Base-by-base conservation (phyloP, 1,284 basidiomycete genomes). In the Irpex rosettiformis region DNA sequence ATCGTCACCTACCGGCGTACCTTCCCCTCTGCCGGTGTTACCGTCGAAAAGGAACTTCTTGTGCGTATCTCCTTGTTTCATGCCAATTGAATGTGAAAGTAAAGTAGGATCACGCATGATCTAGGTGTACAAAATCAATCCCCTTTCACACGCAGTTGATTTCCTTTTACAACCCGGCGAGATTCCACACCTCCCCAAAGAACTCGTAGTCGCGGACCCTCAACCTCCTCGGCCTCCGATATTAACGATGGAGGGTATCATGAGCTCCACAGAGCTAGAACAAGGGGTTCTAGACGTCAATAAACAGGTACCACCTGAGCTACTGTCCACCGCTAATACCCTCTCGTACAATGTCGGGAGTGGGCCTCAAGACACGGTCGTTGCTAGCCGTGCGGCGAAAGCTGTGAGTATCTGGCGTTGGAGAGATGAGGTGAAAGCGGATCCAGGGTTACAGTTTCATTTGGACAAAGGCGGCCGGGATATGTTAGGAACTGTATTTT, bases 11-110 rank as follows among this genome's bases (percentile, higher is more conserved):
- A 83, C 66, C 75, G 71, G 58, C 76, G 82, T 16, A 69, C 71
- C 13, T 84, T 85, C 62, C 57, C 73, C 0, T 64, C 60, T 1
- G 53, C 74, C 4, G 69, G 72, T 51, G 49, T 77, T 3, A 62
- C 70, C 0, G 70, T 85, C 10, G 80, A 83, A 67, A 85, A 84
- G 62, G 84, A 86, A 60, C 70, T 76, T 22, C 69, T 85, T 40
- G 83, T 84, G 63, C 55, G 77, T 64, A n/a, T 7, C 40, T 7
- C 28, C 10, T 27, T 16, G 27, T 22, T n/a, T 16, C 22, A 18
- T 53, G n/a, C 52, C 49, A n/a, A n/a, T 40, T 22, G 30, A 10
- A 43, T 25, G 47, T 22, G 6, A 24, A 10, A 43, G 13, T 42
- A 24, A 49, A 8, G n/a, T 37, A 18, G 21, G 58, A 16, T 45